Base-by-base conservation (phyloP, 2,329 filamentous ascomycete species). In the Berkeleyomyces basicola region DNA sequence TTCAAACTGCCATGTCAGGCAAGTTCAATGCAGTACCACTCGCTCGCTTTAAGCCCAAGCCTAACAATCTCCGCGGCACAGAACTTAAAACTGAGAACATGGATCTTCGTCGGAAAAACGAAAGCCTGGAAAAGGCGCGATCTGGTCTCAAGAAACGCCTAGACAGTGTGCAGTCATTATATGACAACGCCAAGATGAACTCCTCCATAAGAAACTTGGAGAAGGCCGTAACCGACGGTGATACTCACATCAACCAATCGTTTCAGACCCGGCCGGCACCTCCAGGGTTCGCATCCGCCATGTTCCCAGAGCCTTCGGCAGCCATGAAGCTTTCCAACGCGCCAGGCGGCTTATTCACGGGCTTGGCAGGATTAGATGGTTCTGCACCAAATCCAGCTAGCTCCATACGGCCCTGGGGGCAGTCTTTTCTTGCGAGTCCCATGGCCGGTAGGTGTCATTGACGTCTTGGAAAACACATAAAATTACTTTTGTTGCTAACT, bases 71-170 rank as follows among this genome's bases (percentile, higher is more conserved):
- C n/a, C 10, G 43, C 16, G 3, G 43, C 11, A n/a, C 43, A 46
- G 75, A 79, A 43, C 77, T 88, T 73, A 78, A 82, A 63, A 68
- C 76, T 7, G 82, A 88, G 40, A 82, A 87, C 61, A 80, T 85
- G 31, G 75, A 76, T 7, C 74, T 92, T 9, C 77, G 83, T 60
- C 79, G 80, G 58, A 90, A 88, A 71, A 88, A 90, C 66, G 80
- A 88, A 16, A 86, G 92, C 43, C 74, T 95, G 1, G 75, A 78
- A 3, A 78, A 83, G 31, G 78, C 82, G 3, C 85, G 83, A 68
- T 81, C 80, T 62, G 85, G 90, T 31, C 93, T 92, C 70, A 83
- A 76, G 67, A 83, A 81, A 57, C 86, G 84, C 64, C 78, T 88
- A 2, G 73, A 83, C 4, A 85, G 89, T 65, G 80, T 83, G 2